A percentile compares a stretch with the other conserved stretches of the same genome.
Conservation (phyloP, 2,329 filamentous ascomycete genomes). For the Eutypa lata region DNA sequence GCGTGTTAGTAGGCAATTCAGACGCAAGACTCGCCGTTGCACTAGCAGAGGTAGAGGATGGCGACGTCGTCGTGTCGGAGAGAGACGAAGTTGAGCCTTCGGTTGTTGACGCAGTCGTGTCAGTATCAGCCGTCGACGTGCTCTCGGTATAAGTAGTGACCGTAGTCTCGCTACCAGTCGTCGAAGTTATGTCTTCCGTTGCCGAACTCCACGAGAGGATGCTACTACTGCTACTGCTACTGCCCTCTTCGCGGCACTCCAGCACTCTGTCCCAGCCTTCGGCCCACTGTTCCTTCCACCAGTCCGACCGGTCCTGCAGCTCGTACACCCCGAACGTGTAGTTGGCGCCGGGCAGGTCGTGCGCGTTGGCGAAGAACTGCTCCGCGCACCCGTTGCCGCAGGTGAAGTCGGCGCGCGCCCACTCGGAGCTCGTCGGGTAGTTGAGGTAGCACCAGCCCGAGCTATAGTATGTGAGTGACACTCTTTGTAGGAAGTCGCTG, state of each 20-base stretch:
- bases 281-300: slow-evolving; percentile 22
- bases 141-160: not conserved
- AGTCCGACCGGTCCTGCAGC: slow-evolving; percentile 17
- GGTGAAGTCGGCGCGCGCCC: slow-evolving; percentile 18
- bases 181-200: not conserved
- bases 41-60: not conserved
- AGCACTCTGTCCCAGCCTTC: slow-evolving; percentile 21
- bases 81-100: not conserved
- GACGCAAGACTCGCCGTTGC: not conserved
- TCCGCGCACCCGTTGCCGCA: slow-evolving; percentile 24
- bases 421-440: slow-evolving; percentile 5
- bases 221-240: not conserved
- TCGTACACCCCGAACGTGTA: slow-evolving; percentile 23
- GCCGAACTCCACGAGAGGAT: not conserved
- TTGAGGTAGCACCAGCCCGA: slow-evolving; percentile 24
- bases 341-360: slow-evolving; percentile 22
- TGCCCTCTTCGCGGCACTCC: not conserved
- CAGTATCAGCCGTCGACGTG: not conserved
- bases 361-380: slow-evolving; percentile 24
- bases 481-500: too few species aligned
- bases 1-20: not conserved
- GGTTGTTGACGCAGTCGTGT: not conserved
- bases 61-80: not conserved
- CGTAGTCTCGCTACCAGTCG: not conserved
- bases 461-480: slow-evolving; percentile 6